These are phyloP conservation scores for Pleurozium schreberi DNA, from an alignment of 225 moss, liverwort and hornwort genomes.

Conservation along the genomic window DNA sequence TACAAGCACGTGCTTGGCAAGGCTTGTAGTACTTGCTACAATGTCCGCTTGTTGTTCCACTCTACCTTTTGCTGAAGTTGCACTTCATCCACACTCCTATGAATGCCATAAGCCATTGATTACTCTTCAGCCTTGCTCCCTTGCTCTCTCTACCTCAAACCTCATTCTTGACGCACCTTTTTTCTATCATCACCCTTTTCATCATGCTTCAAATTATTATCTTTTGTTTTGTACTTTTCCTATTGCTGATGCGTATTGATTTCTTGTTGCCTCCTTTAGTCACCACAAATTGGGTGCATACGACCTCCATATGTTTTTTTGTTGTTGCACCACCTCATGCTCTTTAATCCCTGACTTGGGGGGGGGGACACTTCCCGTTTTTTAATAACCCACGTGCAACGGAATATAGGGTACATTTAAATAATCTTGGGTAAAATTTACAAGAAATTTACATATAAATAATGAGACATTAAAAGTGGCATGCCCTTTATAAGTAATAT, in stretches of 20 bases:
- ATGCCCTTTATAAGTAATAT: too few species aligned
- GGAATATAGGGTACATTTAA: too few species aligned
- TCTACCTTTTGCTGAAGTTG: background rate
- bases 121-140: background rate
- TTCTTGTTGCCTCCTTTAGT: background rate
- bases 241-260: background rate
- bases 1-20: accelerated
- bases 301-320: accelerated
- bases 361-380: too few species aligned
- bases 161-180: background rate
- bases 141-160: accelerated
- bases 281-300: background rate
- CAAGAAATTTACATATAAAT: too few species aligned
- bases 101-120: background rate
- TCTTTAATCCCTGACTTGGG: too few species aligned
- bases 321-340: background rate
- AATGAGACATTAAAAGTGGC: too few species aligned
- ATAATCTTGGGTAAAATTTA: too few species aligned
- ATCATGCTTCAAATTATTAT: background rate
- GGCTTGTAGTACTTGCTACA: accelerated
- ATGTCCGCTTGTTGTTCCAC: accelerated
- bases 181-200: background rate
- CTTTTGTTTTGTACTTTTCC: accelerated
- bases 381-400: too few species aligned
- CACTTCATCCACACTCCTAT: background rate